These are phyloP conservation scores for Mollisiaceae sp. DNA, from an alignment of 2,329 filamentous ascomycete species.

Conservation along the genomic window DNA sequence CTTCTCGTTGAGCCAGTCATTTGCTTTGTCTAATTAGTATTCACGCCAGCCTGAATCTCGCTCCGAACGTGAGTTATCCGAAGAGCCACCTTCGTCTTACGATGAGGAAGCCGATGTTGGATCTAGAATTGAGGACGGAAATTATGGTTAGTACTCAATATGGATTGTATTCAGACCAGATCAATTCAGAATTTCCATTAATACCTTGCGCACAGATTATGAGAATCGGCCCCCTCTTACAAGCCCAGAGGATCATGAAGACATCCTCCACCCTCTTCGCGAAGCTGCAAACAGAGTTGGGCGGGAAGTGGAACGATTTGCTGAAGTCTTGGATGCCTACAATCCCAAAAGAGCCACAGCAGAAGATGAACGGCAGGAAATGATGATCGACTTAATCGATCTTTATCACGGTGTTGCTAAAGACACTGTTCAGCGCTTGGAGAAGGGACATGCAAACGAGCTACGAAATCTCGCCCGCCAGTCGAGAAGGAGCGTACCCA, in stretches of 20 bases:
- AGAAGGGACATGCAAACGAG: conserved; percentile 46
- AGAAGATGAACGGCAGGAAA: conserved; percentile 61
- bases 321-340: conserved; percentile 80
- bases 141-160: conserved; percentile 36
- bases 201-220: conserved; percentile 26
- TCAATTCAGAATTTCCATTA: background rate
- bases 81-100: conserved; percentile 41
- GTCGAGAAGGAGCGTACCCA: conserved; percentile 46
- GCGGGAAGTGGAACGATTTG: conserved; percentile 86
- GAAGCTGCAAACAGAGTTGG: conserved; percentile 72
- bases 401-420: conserved; percentile 65
- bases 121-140: conserved; percentile 40
- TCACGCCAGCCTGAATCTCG: conserved; percentile 32
- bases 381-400: conserved; percentile 71
- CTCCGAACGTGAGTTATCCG: conserved; percentile 41
- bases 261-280: conserved; percentile 63
- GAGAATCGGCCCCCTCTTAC: conserved; percentile 40
- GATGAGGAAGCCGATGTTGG: conserved; percentile 45
- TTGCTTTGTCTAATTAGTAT: background rate
- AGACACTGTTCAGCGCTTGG: conserved; percentile 51
- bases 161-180: background rate
- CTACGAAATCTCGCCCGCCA: conserved; percentile 35
- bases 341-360: conserved; percentile 55
- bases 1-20: background rate
- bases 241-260: conserved; percentile 48